Base-by-base conservation (phyloP, 2,329 filamentous ascomycete species). In the Monilinia laxa region DNA sequence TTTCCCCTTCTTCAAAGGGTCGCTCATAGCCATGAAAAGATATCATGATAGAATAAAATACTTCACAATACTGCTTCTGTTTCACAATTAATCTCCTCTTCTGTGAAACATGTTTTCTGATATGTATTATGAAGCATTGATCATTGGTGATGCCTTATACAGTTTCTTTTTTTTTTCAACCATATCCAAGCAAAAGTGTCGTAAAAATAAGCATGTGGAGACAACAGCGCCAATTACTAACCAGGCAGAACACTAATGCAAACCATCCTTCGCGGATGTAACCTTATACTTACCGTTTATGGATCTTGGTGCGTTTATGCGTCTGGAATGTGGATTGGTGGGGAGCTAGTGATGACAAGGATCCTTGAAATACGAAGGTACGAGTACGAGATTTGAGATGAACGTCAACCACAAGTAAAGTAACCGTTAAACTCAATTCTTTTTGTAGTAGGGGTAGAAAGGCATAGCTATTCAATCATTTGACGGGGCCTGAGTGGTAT, bases 151-250 rank as follows among this genome's bases (percentile, higher is more conserved):
- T 60, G 28, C 38, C 4, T 23, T 20, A 51, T 51, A 25, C 47
- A 51, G n/a, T 51, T 25, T 51, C 47, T 14, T 49, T 51, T 16
- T 28, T 51, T 49, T 51, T 28, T 40, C 16, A 18, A 23, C 16
- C 23, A 60, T 42, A 35, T 42, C n/a, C 23, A 45, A 49, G 49
- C 25, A 42, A 53, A n/a, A 51, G 42, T 58, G 63, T 65, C 63
- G 63, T 65, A 60, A 16, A 59, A 65, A 65, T 65, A 65, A 65
- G 55, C 55, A 60, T 58, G 49, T 58, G 45, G 63, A 58, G 55
- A 51, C 47, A 40, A n/a, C 20, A 12, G 28, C 38, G 23, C 55
- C 63, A 65, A 52, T 49, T 31, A 53, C 47, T 28, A 60, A 28
- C 12, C 11, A 5, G n/a, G 12, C 31, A 52, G 20, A 52, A 16